A percentile compares a stretch with the other conserved stretches of the same genome.
Evolutionary conservation across 192 early-diverging fungal species (phyloP).

Genomic region (Coemansia aciculifera): DNA sequence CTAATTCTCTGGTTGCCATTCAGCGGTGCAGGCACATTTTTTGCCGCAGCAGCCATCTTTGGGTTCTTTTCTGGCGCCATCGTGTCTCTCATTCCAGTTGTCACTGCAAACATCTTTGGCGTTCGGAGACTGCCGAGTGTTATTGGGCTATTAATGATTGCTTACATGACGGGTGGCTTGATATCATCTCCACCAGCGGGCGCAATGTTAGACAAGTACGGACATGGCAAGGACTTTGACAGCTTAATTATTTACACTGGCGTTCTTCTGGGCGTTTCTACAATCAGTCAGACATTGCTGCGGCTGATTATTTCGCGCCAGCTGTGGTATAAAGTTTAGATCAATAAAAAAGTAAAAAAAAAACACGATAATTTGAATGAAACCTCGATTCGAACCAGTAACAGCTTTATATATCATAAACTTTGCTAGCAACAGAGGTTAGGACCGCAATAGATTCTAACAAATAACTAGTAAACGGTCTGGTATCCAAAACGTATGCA

Average conservation of each 20-base stretch:
- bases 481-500: too few relatives aligned
- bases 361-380: neutral
- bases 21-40: constrained; percentile 20
- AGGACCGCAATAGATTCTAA: too few relatives aligned
- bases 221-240: constrained; percentile 19
- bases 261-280: constrained; percentile 18
- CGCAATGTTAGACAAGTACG: constrained; percentile 30
- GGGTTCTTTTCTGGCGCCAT: constrained; percentile 40
- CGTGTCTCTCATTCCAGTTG: constrained; percentile 36
- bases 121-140: constrained; percentile 33
- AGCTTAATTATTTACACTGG: constrained; percentile 35
- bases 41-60: constrained; percentile 23
- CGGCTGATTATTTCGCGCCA: constrained; percentile 11
- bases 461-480: neutral
- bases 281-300: neutral
- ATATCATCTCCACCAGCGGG: constrained; percentile 37
- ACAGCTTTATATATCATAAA: neutral
- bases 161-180: constrained; percentile 22
- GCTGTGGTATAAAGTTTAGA: constrained; percentile 13
- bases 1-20: constrained; percentile 43
- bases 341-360: neutral
- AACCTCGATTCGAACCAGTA: neutral
- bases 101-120: constrained; percentile 39
- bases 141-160: constrained; percentile 33
- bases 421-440: neutral